Conservation (phyloP, 805 yeast species). For the Kluyveromyces starmeri region DNA sequence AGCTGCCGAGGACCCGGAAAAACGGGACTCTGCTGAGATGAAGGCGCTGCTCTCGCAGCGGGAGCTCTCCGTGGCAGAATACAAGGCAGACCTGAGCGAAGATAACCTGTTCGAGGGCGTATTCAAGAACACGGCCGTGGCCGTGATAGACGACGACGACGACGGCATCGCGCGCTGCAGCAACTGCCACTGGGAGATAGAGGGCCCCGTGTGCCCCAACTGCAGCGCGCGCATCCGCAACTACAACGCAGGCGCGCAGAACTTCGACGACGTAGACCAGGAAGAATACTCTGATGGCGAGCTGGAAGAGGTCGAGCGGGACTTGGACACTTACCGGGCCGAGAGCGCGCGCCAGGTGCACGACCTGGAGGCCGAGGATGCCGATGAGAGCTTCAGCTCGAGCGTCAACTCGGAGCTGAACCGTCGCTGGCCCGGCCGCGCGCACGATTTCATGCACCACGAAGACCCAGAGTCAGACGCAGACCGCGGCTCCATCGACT, state of each 20-base stretch:
- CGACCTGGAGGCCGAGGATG: slow-evolving; percentile 4
- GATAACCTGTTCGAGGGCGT: slow-evolving; percentile 39
- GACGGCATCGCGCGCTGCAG: slow-evolving; percentile 73
- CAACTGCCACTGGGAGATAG: slow-evolving; percentile 73
- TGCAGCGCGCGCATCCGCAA: slow-evolving; percentile 49
- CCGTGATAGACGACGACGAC: slow-evolving; percentile 44
- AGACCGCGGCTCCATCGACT: slow-evolving; percentile 7
- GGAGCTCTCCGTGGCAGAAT: slow-evolving; percentile 27
- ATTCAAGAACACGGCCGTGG: slow-evolving; percentile 41
- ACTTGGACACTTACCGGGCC: slow-evolving; percentile 4
- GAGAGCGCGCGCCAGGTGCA: background rate
- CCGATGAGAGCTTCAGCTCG: background rate
- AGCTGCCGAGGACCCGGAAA: slow-evolving; percentile 18
- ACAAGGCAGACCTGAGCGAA: slow-evolving; percentile 32
- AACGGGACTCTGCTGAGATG: slow-evolving; percentile 13
- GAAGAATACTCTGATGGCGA: slow-evolving; percentile 25
- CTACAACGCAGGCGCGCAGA: slow-evolving; percentile 7
- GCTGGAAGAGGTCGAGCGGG: slow-evolving; percentile 11
- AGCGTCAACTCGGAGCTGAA: slow-evolving; percentile 1
- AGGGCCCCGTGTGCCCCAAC: slow-evolving; percentile 56
- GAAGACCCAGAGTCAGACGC: slow-evolving; percentile 8
- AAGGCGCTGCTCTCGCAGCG: slow-evolving; percentile 21
- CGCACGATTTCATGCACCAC: background rate
- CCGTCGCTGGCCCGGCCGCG: background rate
- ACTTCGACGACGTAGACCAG: slow-evolving; percentile 8